Base-by-base conservation (phyloP, 2,329 filamentous ascomycete species). In the Fusarium sambucinum region DNA sequence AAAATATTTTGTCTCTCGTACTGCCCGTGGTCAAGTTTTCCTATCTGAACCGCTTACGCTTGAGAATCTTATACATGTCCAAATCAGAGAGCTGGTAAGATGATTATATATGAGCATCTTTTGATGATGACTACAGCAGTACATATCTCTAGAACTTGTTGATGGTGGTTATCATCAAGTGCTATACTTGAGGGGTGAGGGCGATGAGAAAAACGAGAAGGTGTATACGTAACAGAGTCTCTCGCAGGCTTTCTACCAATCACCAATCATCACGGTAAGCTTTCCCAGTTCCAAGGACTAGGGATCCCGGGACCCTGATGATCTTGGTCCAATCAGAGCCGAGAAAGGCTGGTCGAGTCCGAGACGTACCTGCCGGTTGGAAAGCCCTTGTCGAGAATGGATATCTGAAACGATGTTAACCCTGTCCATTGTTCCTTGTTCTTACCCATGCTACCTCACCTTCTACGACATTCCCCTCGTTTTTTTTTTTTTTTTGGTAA, bases 331-430 rank as follows among this genome's bases (percentile, higher is more conserved):
- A 70, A 66, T 69, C 38, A 70, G 25, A 57, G 33, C 6, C 16
- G 38, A 30, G 17, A 13, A 7, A 37, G 13, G 21, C 35, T 44
- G 57, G 54, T 59, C 63, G 38, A 41, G 47, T 29, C 68, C 54
- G 42, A 71, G 56, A 69, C 55, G 55, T 62, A 70, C 63, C 63
- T 71, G 46, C 63, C 60, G 63, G 45, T 53, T 69, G 60, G 65
- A 48, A 54, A 58, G 44, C 44, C 66, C 55, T 44, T 69, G 66
- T 66, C 48, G 14, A 55, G 54, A 66, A 32, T 52, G 46, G 65
- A 65, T 46, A 68, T 69, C 60, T 69, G 66, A 69, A 69, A 69
- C 32, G 60, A 62, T 55, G 21, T 16, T 52, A 40, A 23, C 55
- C 32, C 50, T 55, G 41, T 35, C 19, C 56, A 29, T 10, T 30